Conservation (phyloP, 202 grass and related monocot genomes). For the Carex sylvatica region DNA sequence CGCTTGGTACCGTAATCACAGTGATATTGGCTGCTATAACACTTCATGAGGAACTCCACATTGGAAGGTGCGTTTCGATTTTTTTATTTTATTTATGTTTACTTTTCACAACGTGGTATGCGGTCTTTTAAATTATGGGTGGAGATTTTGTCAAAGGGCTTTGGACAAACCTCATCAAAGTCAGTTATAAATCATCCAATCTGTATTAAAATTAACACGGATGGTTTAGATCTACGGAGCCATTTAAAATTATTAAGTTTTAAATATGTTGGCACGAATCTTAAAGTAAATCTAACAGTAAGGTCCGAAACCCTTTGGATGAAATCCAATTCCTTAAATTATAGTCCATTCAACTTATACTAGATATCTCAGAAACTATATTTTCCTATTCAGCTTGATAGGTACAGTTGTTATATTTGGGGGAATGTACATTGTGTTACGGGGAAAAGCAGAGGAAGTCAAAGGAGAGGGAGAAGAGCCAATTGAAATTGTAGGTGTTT, state of each 20-base stretch:
- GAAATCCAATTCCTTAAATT: background rate
- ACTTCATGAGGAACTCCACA: background rate
- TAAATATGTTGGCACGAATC: no score
- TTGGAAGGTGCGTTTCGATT: background rate
- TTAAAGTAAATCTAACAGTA: no score
- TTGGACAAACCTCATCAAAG: no score
- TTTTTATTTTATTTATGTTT: background rate
- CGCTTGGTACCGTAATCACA: conserved; percentile 40
- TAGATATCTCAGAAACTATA: background rate
- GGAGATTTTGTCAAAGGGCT: no score
- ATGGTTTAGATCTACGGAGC: no score
- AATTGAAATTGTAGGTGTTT: background rate
- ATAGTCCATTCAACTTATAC: background rate
- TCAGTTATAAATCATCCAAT: no score
- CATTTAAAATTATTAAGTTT: no score
- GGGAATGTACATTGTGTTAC: conserved; percentile 51
- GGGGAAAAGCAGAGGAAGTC: conserved; percentile 56
- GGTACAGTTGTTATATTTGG: conserved; percentile 47
- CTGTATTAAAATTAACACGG: no score
- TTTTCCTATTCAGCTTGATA: conserved; percentile 33
- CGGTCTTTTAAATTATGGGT: background rate
- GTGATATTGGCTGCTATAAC: conserved; percentile 13
- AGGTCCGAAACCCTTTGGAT: no score
- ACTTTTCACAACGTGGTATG: background rate
- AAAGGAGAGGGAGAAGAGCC: conserved; percentile 12